These are phyloP conservation scores for Acanthamoeba divionensis DNA, from an alignment of 208 protist species.

Conservation along the genomic window DNA sequence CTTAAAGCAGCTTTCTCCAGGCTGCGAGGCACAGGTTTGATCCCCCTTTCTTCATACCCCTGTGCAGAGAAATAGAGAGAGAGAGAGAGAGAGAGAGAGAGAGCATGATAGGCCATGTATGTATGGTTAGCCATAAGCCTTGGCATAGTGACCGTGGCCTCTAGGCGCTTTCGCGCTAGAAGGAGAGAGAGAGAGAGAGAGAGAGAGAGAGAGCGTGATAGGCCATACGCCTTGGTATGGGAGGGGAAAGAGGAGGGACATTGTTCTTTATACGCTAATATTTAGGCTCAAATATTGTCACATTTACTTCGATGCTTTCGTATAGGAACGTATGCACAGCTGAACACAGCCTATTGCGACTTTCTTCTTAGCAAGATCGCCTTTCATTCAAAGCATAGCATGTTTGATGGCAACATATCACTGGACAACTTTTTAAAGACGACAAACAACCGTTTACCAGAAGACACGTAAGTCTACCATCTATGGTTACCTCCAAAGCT, in stretches of 20 bases:
- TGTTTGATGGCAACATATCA: conserved; percentile 31
- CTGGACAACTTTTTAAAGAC: background rate
- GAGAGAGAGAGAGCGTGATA: too few relatives aligned
- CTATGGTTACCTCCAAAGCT: background rate
- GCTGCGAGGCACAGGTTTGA: background rate
- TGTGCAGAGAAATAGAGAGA: background rate
- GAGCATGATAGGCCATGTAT: background rate
- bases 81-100: background rate
- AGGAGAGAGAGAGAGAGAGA: background rate
- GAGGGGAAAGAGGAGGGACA: too few relatives aligned
- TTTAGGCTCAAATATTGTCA: too few relatives aligned
- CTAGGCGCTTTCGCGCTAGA: background rate
- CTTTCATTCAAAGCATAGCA: conserved; percentile 1
- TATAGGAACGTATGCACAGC: background rate
- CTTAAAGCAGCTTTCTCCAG: background rate
- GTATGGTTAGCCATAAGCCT: too few relatives aligned
- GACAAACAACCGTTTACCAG: conserved; percentile 15
- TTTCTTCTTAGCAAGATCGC: conserved; percentile 39
- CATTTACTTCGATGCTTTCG: background rate
- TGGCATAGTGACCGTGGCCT: too few relatives aligned
- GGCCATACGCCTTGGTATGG: too few relatives aligned
- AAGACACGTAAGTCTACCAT: background rate
- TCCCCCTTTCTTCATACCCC: background rate
- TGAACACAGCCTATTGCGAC: background rate
- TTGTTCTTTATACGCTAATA: too few relatives aligned